Conservation (phyloP, 306 rosid genomes). For the Cyclanthera cordifolia region DNA sequence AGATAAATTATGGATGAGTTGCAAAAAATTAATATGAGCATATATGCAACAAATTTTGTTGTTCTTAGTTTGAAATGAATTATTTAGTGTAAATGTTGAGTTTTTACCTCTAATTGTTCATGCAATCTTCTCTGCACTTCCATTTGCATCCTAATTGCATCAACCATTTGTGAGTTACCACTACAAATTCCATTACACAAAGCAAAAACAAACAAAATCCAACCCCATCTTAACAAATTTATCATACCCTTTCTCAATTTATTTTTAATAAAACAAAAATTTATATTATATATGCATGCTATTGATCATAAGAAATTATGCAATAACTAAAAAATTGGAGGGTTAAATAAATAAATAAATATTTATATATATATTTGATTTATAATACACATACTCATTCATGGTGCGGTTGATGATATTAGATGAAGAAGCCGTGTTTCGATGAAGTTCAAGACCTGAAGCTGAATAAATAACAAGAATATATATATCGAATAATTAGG, state of each 20-base stretch:
- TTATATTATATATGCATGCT: not conserved
- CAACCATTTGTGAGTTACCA: constrained; percentile 59
- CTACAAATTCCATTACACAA: constrained; percentile 8
- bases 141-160: constrained; percentile 92
- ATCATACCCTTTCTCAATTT: not conserved
- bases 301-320: not conserved
- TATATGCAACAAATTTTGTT: no score
- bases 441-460: constrained; percentile 72
- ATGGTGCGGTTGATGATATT: constrained; percentile 78
- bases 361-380: not conserved
- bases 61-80: no score
- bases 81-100: no score
- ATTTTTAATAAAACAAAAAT: not conserved
- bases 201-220: not conserved
- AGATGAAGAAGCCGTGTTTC: constrained; percentile 75
- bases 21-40: no score
- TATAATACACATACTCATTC: constrained; percentile 57
- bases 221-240: not conserved
- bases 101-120: constrained; percentile 85
- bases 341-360: not conserved
- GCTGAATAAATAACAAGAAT: constrained; percentile 32
- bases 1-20: no score
- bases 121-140: constrained; percentile 98
- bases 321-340: not conserved
- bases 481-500: no score